phyloP scores from a whole-genome alignment of 2,329 filamentous ascomycete genomes.

The Parasarocladium wereldwijsianum region DNA sequence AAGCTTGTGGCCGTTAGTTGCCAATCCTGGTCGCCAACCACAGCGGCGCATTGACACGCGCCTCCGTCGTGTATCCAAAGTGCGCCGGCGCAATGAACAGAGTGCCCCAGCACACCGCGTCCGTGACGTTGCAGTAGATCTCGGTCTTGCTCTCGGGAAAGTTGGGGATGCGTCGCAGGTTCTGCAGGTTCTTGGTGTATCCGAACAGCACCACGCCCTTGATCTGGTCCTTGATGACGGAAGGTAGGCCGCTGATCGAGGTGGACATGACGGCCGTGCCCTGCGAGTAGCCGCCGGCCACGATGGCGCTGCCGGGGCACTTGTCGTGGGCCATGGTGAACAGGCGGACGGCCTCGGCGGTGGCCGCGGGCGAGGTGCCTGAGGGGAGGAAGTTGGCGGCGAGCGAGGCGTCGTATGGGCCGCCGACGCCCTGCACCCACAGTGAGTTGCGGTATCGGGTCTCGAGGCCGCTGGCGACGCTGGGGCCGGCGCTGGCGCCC shows the following conservation, averaged over 20 bases:
- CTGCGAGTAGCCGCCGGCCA: constrained; percentile 26
- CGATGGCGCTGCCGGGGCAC: constrained; percentile 26
- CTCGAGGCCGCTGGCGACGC: constrained; percentile 14
- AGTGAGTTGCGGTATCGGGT: constrained; percentile 13
- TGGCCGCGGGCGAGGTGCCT: constrained; percentile 21
- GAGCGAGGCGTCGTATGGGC: constrained; percentile 21
- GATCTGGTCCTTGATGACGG: constrained; percentile 17
- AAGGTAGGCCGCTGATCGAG: constrained; percentile 19
- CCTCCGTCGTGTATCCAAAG: constrained; percentile 13
- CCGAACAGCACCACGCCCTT: constrained; percentile 22
- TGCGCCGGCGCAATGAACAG: constrained; percentile 20
- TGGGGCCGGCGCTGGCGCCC: constrained; percentile 15
- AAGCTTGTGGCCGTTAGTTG: no score
- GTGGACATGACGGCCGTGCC: constrained; percentile 28
- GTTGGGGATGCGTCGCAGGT: constrained; percentile 21
- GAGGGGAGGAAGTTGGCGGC: constrained; percentile 20
- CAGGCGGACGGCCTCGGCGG: constrained; percentile 23
- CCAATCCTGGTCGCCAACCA: constrained; percentile 11
- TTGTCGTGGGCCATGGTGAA: constrained; percentile 24
- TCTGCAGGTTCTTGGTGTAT: constrained; percentile 28
- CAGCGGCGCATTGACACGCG: constrained; percentile 9
- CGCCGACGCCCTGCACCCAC: constrained; percentile 29
- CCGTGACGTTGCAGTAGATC: constrained; percentile 22
- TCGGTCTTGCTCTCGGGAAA: constrained; percentile 18
- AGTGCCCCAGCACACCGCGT: constrained; percentile 21